Percentiles rank a stretch among this genome's conserved stretches.
These are phyloP conservation scores for Rhodotorula diobovata DNA, from an alignment of 768 basidiomycete genomes.

Conservation along the genomic window DNA sequence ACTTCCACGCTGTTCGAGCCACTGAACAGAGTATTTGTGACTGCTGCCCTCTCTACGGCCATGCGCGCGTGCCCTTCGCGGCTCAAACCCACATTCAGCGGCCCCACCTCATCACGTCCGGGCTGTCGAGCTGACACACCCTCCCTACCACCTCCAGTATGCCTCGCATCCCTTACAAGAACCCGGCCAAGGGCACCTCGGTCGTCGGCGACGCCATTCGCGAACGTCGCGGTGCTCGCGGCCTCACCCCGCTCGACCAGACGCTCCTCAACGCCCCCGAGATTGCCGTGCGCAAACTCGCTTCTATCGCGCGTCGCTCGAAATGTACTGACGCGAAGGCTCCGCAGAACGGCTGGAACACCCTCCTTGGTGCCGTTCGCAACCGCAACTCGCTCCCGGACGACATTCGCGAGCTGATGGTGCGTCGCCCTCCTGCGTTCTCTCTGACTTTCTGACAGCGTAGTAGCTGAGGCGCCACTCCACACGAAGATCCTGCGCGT, in stretches of 20 bases:
- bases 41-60: too few species aligned
- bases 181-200: constrained; percentile 38
- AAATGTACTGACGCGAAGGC: too few species aligned
- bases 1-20: too few species aligned
- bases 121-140: neutral
- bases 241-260: constrained; percentile 46
- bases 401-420: constrained; percentile 46
- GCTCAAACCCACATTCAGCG: too few species aligned
- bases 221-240: constrained; percentile 44
- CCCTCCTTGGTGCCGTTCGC: constrained; percentile 44
- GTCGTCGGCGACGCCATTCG: constrained; percentile 45
- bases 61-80: too few species aligned
- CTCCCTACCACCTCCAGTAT: neutral
- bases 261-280: constrained; percentile 46
- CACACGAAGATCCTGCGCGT: constrained; percentile 47
- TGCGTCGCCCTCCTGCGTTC: constrained; percentile 12
- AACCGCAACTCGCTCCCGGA: constrained; percentile 44
- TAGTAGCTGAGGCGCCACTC: neutral
- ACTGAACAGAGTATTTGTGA: too few species aligned
- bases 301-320: too few species aligned
- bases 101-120: neutral
- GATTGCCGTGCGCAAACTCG: constrained; percentile 33
- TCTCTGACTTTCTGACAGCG: neutral
- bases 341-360: constrained; percentile 45
- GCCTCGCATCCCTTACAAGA: constrained; percentile 44